phyloP scores from a whole-genome alignment of 2,329 filamentous ascomycete genomes.

The Scedosporium minutisporum region DNA sequence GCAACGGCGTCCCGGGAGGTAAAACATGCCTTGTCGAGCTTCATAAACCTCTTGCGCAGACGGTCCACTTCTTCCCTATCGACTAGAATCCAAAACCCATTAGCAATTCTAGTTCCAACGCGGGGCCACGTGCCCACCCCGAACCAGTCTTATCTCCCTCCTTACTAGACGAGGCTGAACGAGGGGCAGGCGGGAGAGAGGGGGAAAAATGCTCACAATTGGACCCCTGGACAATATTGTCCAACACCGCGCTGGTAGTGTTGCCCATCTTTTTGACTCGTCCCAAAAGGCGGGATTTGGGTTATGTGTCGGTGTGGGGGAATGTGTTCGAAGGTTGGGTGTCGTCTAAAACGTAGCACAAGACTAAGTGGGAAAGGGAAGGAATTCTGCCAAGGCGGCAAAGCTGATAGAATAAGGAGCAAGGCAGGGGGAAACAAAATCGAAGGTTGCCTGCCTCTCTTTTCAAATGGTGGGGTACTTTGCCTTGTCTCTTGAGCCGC shows the following conservation, averaged over 20 bases:
- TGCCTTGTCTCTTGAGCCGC: neutral
- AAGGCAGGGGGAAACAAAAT: neutral
- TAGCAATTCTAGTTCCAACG: constrained; percentile 12
- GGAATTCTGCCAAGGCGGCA: neutral
- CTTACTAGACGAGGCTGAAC: neutral
- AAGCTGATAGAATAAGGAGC: neutral
- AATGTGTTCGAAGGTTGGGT: neutral
- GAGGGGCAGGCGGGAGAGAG: constrained; percentile 2
- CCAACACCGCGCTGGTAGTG: constrained; percentile 66
- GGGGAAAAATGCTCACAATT: constrained; percentile 57
- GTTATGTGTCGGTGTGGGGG: neutral
- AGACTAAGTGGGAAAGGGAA: neutral
- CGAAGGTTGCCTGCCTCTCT: neutral
- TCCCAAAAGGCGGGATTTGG: neutral
- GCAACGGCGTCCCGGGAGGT: neutral
- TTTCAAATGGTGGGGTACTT: neutral
- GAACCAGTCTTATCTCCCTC: constrained; percentile 60
- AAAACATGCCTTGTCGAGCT: constrained; percentile 76
- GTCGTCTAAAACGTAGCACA: neutral
- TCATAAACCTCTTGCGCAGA: constrained; percentile 96
- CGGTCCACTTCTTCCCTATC: constrained; percentile 95
- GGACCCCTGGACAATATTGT: constrained; percentile 91
- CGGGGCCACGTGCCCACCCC: constrained; percentile 76
- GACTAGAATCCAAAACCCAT: constrained; percentile 43
- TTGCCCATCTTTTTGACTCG: constrained; percentile 46